Evolutionary conservation across 2,329 filamentous ascomycete species (phyloP).

Genomic region (Raffaelea arxii): DNA sequence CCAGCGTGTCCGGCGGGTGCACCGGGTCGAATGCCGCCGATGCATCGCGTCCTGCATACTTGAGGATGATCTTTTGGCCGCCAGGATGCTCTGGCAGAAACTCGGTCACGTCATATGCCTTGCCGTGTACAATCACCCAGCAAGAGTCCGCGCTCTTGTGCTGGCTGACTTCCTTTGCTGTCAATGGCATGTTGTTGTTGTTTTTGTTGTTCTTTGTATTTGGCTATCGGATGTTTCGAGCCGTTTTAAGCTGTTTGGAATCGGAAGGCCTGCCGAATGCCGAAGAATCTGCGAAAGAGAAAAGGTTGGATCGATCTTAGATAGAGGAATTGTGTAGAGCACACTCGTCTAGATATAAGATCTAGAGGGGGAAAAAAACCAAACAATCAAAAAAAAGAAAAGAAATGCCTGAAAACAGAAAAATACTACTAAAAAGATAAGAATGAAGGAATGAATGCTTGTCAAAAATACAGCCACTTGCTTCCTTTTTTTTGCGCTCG

Average conservation of each 20-base stretch:
- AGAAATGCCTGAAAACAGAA: not conserved
- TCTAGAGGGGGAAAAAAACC: not conserved
- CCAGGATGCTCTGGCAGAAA: slow-evolving; percentile 67
- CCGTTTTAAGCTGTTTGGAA: too few species aligned
- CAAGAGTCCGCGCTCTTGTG: slow-evolving; percentile 24
- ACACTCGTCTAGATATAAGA: too few species aligned
- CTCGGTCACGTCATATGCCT: slow-evolving; percentile 24
- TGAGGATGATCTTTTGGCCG: slow-evolving; percentile 85
- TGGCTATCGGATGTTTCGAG: too few species aligned
- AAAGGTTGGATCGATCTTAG: too few species aligned
- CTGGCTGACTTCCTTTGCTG: slow-evolving; percentile 23
- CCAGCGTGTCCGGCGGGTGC: slow-evolving; percentile 75
- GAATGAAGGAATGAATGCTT: not conserved
- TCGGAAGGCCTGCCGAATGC: too few species aligned
- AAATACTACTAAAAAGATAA: not conserved
- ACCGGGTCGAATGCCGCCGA: slow-evolving; percentile 89
- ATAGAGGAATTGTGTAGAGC: too few species aligned
- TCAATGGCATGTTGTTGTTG: slow-evolving; percentile 13
- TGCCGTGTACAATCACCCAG: slow-evolving; percentile 24
- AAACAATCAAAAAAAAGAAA: not conserved
- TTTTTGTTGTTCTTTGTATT: too few species aligned
- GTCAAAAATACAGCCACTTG: too few species aligned
- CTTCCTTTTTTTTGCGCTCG: too few species aligned
- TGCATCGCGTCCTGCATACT: slow-evolving; percentile 92
- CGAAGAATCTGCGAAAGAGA: too few species aligned